phyloP scores from a whole-genome alignment of 257 asterid genomes.

The Coffea canephora region DNA sequence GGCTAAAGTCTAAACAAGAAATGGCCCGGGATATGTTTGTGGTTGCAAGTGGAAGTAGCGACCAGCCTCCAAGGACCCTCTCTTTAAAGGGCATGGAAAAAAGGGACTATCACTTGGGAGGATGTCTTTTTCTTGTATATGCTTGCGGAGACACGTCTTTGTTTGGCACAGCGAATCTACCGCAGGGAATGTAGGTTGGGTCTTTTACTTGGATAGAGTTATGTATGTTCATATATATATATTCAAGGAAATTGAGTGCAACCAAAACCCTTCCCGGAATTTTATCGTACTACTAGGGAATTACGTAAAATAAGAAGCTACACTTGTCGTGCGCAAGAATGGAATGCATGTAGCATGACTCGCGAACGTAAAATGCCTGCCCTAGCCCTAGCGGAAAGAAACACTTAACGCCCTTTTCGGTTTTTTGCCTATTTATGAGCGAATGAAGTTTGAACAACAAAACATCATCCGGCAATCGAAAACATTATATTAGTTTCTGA shows the following conservation, averaged over 20 bases:
- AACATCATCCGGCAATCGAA: background rate
- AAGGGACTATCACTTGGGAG: background rate
- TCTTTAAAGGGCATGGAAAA: conserved; percentile 12
- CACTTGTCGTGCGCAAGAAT: conserved; percentile 3
- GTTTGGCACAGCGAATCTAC: background rate
- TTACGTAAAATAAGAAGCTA: background rate
- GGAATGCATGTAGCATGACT: background rate
- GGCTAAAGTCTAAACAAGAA: background rate
- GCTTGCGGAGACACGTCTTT: conserved; percentile 2
- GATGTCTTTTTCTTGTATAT: background rate
- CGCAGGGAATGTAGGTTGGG: background rate
- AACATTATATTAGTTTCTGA: conserved; percentile 10
- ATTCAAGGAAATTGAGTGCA: background rate
- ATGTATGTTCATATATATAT: too few relatives aligned
- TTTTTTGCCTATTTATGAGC: background rate
- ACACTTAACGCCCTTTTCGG: background rate
- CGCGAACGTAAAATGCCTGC: background rate
- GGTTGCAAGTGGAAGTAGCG: background rate
- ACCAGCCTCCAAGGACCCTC: conserved; percentile 1
- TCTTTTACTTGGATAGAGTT: background rate
- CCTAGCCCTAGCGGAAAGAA: background rate
- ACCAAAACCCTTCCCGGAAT: background rate
- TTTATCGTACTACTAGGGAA: background rate
- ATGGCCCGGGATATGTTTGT: conserved; percentile 10
- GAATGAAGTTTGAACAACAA: background rate